A percentile compares a stretch with the other conserved stretches of the same genome.
These are phyloP conservation scores for Globisporangium carolinianum DNA, from an alignment of 352 stramenopile species.

Conservation along the genomic window DNA sequence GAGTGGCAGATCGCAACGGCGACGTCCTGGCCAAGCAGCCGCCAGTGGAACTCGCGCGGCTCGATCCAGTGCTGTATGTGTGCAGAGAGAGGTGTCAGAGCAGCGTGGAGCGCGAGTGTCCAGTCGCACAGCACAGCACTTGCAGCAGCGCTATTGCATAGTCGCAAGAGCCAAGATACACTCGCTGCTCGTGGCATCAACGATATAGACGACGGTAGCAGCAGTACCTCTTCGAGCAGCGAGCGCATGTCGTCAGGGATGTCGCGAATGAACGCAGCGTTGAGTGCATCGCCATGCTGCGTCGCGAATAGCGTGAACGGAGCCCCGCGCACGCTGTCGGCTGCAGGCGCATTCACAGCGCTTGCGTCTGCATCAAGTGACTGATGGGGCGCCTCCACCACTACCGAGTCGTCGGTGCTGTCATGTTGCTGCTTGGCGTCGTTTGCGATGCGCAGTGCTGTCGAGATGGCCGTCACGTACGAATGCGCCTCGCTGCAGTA, in stretches of 20 bases:
- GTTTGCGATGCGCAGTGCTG: conserved; percentile 14
- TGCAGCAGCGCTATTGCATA: background rate
- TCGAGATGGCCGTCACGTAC: conserved; percentile 65
- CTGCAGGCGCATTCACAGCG: background rate
- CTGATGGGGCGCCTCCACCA: background rate
- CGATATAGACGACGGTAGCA: background rate
- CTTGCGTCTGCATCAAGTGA: background rate
- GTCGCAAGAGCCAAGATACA: background rate
- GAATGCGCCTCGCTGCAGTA: conserved; percentile 91
- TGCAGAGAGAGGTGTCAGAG: conserved; percentile 6
- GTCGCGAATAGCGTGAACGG: conserved; percentile 61
- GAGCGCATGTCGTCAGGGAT: conserved; percentile 38
- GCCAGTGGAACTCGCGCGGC: conserved; percentile 62
- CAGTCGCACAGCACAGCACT: background rate
- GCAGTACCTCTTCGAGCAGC: conserved; percentile 30
- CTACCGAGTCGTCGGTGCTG: background rate
- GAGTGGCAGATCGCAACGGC: conserved; percentile 88
- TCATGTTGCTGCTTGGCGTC: background rate
- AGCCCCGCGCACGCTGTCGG: background rate
- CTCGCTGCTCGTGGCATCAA: background rate
- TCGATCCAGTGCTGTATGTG: conserved; percentile 58
- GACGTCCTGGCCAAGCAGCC: conserved; percentile 26
- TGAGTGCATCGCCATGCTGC: conserved; percentile 61
- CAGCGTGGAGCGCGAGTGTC: background rate
- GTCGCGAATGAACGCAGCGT: conserved; percentile 59